Evolutionary conservation across 345 rosid genomes (phyloP), one percentile per base, ranked within the genome.

Genomic region (Sonneratia caseolaris): DNA sequence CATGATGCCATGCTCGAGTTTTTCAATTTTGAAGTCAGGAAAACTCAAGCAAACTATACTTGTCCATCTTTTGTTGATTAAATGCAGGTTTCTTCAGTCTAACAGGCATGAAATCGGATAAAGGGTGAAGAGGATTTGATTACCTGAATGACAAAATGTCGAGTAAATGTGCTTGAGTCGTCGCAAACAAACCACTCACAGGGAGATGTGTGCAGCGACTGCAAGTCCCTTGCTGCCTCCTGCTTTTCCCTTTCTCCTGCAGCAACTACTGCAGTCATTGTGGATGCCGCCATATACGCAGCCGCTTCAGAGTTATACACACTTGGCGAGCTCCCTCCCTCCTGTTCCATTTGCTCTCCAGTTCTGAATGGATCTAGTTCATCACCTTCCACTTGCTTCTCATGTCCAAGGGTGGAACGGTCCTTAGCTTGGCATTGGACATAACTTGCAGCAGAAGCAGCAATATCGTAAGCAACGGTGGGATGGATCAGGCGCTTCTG

Each of bases 181-280:
- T 94, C 98, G 75, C 98, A 91, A 24, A 90, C 71, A 64, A 91
- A 90, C 98, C 98, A 94, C 73, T 88, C 96, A 68, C 98, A 87
- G 70, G 97, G 97, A 59, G 95, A 84, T 19, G 96, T 90, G 62
- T 91, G 89, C 66, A 85, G 76, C 27, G 98, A 94, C 74, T 88
- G 96, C 66, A 94, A 82, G 71, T 87, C 87, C 71, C 61, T 81
- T 18, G 95, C 97, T 0, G 97, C 91, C 82, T 87, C 84, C 62
- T 79, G 79, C 76, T 90, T 94, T 72, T 88, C 92, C 79, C 85
- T 86, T 87, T 94, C 95, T 24, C 93, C 88, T 0, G 98, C 96
- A 40, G 95, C 91, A 42, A 91, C 95, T 40, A 91, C 89, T 6
- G 87, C 82, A 7, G 95, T 94, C 96, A 94, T 86, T 3, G 98